phyloP scores from a whole-genome alignment of 805 yeast genomes.

The Wickerhamomyces alni region DNA sequence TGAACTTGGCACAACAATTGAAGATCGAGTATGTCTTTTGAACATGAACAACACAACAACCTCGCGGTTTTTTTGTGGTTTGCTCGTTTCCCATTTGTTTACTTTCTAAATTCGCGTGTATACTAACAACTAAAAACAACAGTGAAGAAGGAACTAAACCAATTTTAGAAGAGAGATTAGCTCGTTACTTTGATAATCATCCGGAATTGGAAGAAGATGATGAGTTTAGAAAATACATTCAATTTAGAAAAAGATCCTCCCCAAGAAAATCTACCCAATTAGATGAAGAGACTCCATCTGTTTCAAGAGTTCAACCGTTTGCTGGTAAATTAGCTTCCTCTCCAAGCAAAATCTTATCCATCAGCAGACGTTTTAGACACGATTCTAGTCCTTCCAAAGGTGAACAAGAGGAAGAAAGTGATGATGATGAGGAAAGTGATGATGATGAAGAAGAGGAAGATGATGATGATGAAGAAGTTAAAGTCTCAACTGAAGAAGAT shows the following conservation, averaged over 20 bases:
- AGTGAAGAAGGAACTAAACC: constrained; percentile 26
- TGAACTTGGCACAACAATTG: constrained; percentile 29
- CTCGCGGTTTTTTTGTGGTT: constrained; percentile 5
- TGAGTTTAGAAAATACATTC: constrained; percentile 19
- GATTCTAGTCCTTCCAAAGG: constrained; percentile 19
- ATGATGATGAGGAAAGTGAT: constrained; percentile 5
- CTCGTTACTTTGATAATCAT: constrained; percentile 23
- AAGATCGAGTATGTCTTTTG: constrained; percentile 27
- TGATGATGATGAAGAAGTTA: constrained; percentile 5
- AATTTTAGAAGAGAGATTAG: constrained; percentile 24
- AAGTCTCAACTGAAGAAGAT: too few species aligned
- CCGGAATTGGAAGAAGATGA: constrained; percentile 24
- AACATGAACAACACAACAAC: too few species aligned
- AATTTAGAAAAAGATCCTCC: constrained; percentile 22
- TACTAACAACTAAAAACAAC: constrained; percentile 5
- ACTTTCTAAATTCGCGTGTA: constrained; percentile 1
- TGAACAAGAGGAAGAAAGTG: constrained; percentile 9
- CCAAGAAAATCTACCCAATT: constrained; percentile 19
- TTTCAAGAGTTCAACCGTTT: constrained; percentile 8
- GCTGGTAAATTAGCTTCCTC: constrained; percentile 12
- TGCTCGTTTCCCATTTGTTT: constrained; percentile 1
- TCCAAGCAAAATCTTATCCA: constrained; percentile 16
- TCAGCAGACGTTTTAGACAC: constrained; percentile 16
- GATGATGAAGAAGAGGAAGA: constrained; percentile 12
- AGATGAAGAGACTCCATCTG: constrained; percentile 7